Evolutionary conservation across 1,139 yeast species (phyloP), one percentile per base, ranked within the genome.

Genomic region (Pichia norvegensis): DNA sequence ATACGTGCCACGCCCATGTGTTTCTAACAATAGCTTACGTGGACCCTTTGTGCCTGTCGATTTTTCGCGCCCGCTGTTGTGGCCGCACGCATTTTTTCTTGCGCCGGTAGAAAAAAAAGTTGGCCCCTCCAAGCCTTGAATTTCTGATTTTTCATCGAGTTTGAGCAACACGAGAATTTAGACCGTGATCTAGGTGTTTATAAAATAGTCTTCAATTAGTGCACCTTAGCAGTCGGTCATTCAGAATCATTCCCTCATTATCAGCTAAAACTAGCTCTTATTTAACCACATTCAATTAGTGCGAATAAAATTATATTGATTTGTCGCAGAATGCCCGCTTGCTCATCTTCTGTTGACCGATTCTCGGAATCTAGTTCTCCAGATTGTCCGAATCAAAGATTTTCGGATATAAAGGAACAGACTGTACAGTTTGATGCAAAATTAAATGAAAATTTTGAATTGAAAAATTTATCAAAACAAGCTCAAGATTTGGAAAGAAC

Each of bases 271-370:
- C 2, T 27, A 10, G 14, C 16, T 27, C 2, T 7, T 10, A 2
- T 27, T 27, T 13, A 13, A 27, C 13, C 5, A 27, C 16, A 27
- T 6, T 27, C 31, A 27, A 27, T 27, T 27, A n/a, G 4, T 2
- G 31, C 31, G 14, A 23, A 27, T 13, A 13, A 27, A 31, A 14
- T 10, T 16, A 17, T 9, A 2, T 4, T 14, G 20, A 4, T 31
- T 31, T 16, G 21, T 17, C 20, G 21, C 16, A 35, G 14, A 20
- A 35, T 35, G 37, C 13, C 37, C 13, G 22, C 37, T 5, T 35
- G 20, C 20, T 35, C 37, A 19, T 44, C 50, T 10, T 45, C 48
- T 14, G 41, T 33, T 2, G 41, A 41, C 5, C 41, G 43, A 31
- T 13, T 35, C n/a, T 35, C 44, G 11, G 11, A 31, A 4, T 31